These are phyloP conservation scores for Carex parvula DNA, from an alignment of 176 grass and related monocot genomes.

Conservation along the genomic window DNA sequence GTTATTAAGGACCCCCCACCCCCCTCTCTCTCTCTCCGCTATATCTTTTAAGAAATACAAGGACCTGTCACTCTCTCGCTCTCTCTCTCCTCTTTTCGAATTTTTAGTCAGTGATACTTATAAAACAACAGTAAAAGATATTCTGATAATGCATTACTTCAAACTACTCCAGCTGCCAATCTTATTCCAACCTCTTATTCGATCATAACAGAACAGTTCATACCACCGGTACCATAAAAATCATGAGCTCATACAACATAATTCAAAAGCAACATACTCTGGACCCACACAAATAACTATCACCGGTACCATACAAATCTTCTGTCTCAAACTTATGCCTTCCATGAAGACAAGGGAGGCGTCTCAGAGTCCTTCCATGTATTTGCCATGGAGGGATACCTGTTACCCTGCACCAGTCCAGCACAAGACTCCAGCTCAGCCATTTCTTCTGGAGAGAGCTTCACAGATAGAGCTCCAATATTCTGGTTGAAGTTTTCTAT, in stretches of 20 bases:
- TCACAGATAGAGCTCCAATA: slow-evolving; percentile 42
- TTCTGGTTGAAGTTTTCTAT: slow-evolving; percentile 57
- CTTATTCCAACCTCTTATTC: background rate
- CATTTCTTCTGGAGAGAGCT: slow-evolving; percentile 46
- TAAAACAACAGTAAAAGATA: background rate
- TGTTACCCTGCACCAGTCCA: slow-evolving; percentile 23
- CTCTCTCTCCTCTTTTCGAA: too few species aligned
- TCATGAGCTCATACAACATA: background rate
- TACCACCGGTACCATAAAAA: background rate
- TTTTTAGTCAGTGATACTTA: background rate
- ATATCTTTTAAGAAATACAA: background rate
- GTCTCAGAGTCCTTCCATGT: slow-evolving; percentile 53
- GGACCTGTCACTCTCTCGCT: background rate
- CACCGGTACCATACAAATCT: background rate
- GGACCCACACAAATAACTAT: background rate
- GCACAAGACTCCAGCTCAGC: slow-evolving; percentile 44
- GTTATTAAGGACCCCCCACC: background rate
- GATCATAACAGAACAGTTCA: background rate
- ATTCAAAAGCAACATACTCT: background rate
- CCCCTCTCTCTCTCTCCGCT: too few species aligned
- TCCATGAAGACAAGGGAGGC: slow-evolving; percentile 48
- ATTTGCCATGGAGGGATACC: background rate
- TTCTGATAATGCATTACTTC: background rate
- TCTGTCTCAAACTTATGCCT: background rate
- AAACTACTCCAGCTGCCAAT: background rate